Conservation (phyloP, 2,329 filamentous ascomycete species). For the Claviceps maximensis region DNA sequence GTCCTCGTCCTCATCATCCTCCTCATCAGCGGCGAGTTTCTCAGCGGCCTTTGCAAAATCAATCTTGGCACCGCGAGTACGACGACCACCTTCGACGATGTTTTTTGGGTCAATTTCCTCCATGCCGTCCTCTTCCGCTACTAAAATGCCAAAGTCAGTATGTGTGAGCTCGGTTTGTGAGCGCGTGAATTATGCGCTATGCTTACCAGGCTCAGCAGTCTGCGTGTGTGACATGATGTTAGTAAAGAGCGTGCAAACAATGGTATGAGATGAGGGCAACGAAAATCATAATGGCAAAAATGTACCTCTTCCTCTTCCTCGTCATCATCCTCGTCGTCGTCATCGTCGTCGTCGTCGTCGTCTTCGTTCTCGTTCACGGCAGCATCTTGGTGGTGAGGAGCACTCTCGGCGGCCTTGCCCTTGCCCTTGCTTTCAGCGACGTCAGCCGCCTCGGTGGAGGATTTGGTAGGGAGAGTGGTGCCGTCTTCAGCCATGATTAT, state of each 20-base stretch:
- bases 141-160: background rate
- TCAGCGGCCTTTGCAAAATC: constrained; percentile 85
- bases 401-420: constrained; percentile 55
- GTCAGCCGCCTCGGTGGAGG: constrained; percentile 23
- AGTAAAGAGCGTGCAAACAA: constrained; percentile 7
- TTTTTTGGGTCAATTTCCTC: constrained; percentile 85
- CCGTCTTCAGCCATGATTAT: constrained; percentile 34
- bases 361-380: constrained; percentile 67
- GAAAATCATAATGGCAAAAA: background rate
- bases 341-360: constrained; percentile 53
- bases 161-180: background rate
- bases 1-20: constrained; percentile 70
- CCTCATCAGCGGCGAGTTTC: constrained; percentile 53
- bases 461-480: constrained; percentile 32
- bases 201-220: constrained; percentile 19
- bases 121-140: constrained; percentile 60
- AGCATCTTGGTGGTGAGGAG: constrained; percentile 35
- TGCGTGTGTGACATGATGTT: constrained; percentile 10
- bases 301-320: constrained; percentile 24
- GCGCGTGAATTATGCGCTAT: background rate
- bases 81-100: constrained; percentile 65
- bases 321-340: constrained; percentile 28
- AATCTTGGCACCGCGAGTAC: constrained; percentile 84
- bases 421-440: constrained; percentile 63
- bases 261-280: background rate